Conservation (phyloP, 208 protist species). For the Trypanosoma lewisi region DNA sequence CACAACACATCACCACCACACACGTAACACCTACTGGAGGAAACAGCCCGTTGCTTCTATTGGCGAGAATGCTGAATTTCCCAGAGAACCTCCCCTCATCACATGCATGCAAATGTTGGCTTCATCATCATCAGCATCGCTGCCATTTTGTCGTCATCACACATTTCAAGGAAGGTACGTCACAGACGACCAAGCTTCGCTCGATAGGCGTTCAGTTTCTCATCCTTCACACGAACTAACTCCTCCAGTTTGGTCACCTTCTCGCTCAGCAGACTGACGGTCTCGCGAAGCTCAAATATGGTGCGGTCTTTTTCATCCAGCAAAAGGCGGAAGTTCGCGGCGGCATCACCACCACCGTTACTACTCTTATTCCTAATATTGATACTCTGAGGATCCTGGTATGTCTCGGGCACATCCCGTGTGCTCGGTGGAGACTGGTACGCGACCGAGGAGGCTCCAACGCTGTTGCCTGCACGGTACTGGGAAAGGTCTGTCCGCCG, state of each 20-base stretch:
- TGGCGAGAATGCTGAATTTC: background rate
- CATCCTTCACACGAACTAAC: slow-evolving; percentile 94
- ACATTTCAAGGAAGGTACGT: background rate
- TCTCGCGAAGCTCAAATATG: slow-evolving; percentile 90
- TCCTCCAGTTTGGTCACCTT: slow-evolving; percentile 96
- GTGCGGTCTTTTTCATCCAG: slow-evolving; percentile 89
- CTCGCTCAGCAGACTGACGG: slow-evolving; percentile 84
- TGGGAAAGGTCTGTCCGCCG: background rate
- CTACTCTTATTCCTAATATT: slow-evolving; percentile 3
- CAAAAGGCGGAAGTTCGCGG: slow-evolving; percentile 40
- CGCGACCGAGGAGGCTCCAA: background rate
- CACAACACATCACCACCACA: background rate
- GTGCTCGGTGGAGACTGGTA: background rate
- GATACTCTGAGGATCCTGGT: slow-evolving; percentile 1
- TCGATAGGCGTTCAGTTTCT: slow-evolving; percentile 87
- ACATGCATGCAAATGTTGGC: background rate
- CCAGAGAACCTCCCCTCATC: background rate
- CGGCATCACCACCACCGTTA: slow-evolving; percentile 11
- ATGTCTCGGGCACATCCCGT: background rate
- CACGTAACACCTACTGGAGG: background rate
- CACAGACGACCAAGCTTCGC: slow-evolving; percentile 49
- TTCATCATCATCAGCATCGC: background rate
- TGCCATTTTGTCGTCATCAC: background rate
- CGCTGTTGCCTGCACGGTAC: background rate
- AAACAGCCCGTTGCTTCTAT: background rate